These are phyloP conservation scores for Podaxis mareebaensis DNA, from an alignment of 768 basidiomycete species.

Conservation along the genomic window DNA sequence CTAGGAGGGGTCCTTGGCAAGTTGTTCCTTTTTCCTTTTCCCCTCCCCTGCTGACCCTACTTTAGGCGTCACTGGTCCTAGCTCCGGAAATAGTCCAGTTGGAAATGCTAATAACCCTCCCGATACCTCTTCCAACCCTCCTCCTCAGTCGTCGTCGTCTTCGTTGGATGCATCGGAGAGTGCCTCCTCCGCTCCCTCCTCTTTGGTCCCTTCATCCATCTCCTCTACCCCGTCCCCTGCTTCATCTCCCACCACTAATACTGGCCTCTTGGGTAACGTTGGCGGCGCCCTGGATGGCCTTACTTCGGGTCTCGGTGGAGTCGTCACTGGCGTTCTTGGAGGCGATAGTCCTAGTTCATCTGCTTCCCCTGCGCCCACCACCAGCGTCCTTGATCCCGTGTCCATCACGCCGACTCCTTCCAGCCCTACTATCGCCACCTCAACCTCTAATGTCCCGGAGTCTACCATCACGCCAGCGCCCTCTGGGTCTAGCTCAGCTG, in stretches of 20 bases:
- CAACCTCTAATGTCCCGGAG: neutral
- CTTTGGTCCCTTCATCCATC: neutral
- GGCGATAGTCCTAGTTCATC: neutral
- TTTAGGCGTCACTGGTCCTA: neutral
- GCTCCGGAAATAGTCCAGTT: neutral
- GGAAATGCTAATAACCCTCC: neutral
- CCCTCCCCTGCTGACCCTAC: neutral
- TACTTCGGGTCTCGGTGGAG: neutral
- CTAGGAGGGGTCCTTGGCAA: neutral
- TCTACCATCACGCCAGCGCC: neutral
- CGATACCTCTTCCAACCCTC: neutral
- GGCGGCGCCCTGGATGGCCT: neutral
- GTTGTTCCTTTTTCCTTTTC: neutral
- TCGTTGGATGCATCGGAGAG: neutral
- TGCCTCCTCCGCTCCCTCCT: neutral
- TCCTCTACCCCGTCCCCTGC: neutral
- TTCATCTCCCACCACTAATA: neutral
- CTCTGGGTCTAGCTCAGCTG: neutral
- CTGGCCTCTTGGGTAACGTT: neutral
- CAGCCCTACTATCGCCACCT: too few species aligned
- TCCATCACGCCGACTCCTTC: neutral
- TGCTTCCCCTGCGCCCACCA: neutral
- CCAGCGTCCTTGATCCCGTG: slow-evolving; percentile 2
- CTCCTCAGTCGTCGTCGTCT: neutral
- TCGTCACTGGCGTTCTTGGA: neutral